Evolutionary conservation across 1,284 basidiomycete genomes (phyloP).

Genomic region (Ustilago trichophora): DNA sequence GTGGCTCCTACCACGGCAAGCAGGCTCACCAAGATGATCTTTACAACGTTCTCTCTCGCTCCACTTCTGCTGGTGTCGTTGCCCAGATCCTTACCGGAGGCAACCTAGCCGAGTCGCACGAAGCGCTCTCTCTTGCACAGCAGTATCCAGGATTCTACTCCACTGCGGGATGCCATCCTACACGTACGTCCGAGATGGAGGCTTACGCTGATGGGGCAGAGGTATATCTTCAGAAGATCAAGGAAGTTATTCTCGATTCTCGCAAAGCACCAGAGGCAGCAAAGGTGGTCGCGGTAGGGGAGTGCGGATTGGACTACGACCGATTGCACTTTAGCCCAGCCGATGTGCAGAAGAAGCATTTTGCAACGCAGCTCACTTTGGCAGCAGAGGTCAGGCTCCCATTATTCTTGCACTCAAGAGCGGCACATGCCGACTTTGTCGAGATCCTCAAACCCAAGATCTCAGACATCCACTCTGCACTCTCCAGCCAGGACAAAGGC

Average conservation of each 20-base stretch:
- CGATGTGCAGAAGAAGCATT: constrained; percentile 76
- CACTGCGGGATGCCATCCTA: constrained; percentile 87
- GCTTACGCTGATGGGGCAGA: constrained; percentile 71
- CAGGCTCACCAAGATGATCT: constrained; percentile 73
- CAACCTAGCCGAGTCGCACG: constrained; percentile 75
- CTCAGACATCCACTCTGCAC: constrained; percentile 5
- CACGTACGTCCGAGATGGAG: constrained; percentile 80
- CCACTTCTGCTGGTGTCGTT: constrained; percentile 75
- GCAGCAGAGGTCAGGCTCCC: constrained; percentile 80
- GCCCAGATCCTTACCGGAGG: constrained; percentile 85
- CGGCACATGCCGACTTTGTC: constrained; percentile 74
- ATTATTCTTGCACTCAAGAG: constrained; percentile 84
- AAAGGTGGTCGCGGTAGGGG: constrained; percentile 76
- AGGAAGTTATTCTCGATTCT: constrained; percentile 13
- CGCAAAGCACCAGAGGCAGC: neutral
- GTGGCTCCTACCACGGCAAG: constrained; percentile 69
- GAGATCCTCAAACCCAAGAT: constrained; percentile 70
- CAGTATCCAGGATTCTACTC: constrained; percentile 74
- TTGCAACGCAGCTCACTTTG: constrained; percentile 77
- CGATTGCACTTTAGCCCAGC: constrained; percentile 76
- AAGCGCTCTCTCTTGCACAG: constrained; percentile 75
- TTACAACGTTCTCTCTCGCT: constrained; percentile 73
- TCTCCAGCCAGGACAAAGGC: neutral
- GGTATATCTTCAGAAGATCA: constrained; percentile 74
- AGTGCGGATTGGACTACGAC: constrained; percentile 90